Conservation (phyloP, 768 basidiomycete genomes). For the Tylopilus plumbeoviolaceoides region DNA sequence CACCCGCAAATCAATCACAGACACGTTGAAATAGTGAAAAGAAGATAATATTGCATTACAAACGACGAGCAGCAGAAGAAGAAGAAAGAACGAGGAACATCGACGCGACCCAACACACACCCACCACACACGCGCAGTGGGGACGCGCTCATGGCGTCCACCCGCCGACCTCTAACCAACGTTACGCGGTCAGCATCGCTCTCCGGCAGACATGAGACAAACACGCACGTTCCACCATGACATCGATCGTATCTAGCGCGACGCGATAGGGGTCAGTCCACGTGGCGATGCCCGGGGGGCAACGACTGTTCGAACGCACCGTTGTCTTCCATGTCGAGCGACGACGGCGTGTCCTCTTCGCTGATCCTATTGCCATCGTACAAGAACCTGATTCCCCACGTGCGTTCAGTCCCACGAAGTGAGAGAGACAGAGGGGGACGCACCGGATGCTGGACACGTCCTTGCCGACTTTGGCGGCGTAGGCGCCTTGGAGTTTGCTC, state of each 20-base stretch:
- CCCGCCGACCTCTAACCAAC: no score
- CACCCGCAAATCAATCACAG: no score
- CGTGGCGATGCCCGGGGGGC: background rate
- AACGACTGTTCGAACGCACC: constrained; percentile 41
- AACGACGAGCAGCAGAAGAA: no score
- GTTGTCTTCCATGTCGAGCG: constrained; percentile 86
- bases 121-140: no score
- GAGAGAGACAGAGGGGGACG: no score
- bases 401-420: no score
- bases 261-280: constrained; percentile 3
- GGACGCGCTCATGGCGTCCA: no score
- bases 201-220: background rate
- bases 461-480: constrained; percentile 90
- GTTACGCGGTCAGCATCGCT: no score
- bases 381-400: constrained; percentile 57
- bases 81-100: no score
- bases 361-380: constrained; percentile 86
- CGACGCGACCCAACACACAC: no score
- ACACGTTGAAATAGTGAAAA: no score
- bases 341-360: constrained; percentile 83
- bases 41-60: no score
- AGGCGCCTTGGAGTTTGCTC: constrained; percentile 89
- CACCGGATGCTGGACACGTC: constrained; percentile 44
- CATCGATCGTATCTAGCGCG: constrained; percentile 81
- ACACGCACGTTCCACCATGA: constrained; percentile 90